A percentile compares a stretch with the other conserved stretches of the same genome.
phyloP scores from a whole-genome alignment of 2,329 filamentous ascomycete genomes.

The Talaromyces sp. region DNA sequence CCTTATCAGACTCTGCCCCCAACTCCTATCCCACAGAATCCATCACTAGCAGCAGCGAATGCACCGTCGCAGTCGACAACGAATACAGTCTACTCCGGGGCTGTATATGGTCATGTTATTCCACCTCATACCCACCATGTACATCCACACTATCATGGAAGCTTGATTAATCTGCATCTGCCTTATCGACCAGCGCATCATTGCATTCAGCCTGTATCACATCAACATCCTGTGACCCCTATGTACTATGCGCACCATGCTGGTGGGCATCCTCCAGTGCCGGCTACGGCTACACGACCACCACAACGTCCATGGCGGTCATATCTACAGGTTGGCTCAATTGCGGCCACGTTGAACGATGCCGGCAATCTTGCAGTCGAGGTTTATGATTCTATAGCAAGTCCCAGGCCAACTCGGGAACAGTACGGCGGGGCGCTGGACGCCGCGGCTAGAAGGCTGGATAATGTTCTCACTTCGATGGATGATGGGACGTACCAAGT shows the following conservation, averaged over 20 bases:
- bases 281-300: not conserved
- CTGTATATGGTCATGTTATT: not conserved
- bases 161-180: constrained; percentile 4
- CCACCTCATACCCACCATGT: not conserved
- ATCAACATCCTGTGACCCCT: not conserved
- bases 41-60: not conserved
- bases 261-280: not conserved
- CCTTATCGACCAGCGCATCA: not conserved
- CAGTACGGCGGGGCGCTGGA: constrained; percentile 12
- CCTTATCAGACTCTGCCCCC: constrained; percentile 17
- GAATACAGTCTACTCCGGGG: not conserved
- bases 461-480: constrained; percentile 18
- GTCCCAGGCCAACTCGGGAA: not conserved
- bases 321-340: constrained; percentile 2
- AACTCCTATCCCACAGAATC: constrained; percentile 5
- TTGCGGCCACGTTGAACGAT: constrained; percentile 15
- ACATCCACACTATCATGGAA: constrained; percentile 1
- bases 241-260: not conserved
- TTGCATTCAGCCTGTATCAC: not conserved
- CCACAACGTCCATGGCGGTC: constrained; percentile 3
- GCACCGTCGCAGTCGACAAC: not conserved
- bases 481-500: constrained; percentile 16
- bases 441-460: constrained; percentile 14
- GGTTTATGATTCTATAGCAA: constrained; percentile 9
- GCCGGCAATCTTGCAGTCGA: constrained; percentile 16